A percentile compares a stretch with the other conserved stretches of the same genome.
phyloP scores from a whole-genome alignment of 345 rosid species.

The Lepidium sativum region DNA sequence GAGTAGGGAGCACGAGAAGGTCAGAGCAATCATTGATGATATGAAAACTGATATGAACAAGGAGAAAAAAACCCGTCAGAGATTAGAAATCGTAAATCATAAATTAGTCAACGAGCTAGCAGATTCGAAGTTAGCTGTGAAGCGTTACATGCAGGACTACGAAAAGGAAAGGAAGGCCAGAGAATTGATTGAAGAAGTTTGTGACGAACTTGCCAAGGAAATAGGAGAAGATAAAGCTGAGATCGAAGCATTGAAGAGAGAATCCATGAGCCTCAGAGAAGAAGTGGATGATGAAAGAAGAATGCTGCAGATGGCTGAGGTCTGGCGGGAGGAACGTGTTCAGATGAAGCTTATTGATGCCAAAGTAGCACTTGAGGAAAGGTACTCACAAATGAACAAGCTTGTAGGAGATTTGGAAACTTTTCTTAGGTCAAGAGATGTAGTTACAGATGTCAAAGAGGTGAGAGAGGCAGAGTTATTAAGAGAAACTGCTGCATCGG shows the following conservation, averaged over 20 bases:
- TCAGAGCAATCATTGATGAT: slow-evolving; percentile 68
- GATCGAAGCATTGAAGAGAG: slow-evolving; percentile 61
- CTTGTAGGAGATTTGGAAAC: slow-evolving; percentile 58
- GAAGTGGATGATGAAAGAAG: slow-evolving; percentile 80
- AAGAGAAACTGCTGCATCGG: slow-evolving; percentile 47
- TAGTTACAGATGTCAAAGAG: slow-evolving; percentile 25
- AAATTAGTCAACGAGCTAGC: slow-evolving; percentile 83
- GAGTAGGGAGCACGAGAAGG: slow-evolving; percentile 82
- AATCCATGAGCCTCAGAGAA: slow-evolving; percentile 52
- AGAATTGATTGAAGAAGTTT: slow-evolving; percentile 83
- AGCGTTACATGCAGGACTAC: slow-evolving; percentile 66
- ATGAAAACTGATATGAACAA: slow-evolving; percentile 57
- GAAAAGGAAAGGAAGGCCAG: slow-evolving; percentile 73
- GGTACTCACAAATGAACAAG: slow-evolving; percentile 39
- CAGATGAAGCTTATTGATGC: slow-evolving; percentile 91
- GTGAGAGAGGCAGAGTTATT: slow-evolving; percentile 39
- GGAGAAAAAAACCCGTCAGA: slow-evolving; percentile 71
- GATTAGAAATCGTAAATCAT: slow-evolving; percentile 74
- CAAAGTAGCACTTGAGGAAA: slow-evolving; percentile 45
- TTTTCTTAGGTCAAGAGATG: slow-evolving; percentile 40
- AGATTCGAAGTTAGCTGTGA: slow-evolving; percentile 52
- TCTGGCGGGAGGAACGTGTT: slow-evolving; percentile 96
- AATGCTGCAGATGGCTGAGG: slow-evolving; percentile 97
- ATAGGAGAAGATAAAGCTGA: slow-evolving; percentile 81
- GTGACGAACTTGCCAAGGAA: slow-evolving; percentile 83